Conservation (phyloP, 805 yeast species). For the Saturnispora kantuleensis region DNA sequence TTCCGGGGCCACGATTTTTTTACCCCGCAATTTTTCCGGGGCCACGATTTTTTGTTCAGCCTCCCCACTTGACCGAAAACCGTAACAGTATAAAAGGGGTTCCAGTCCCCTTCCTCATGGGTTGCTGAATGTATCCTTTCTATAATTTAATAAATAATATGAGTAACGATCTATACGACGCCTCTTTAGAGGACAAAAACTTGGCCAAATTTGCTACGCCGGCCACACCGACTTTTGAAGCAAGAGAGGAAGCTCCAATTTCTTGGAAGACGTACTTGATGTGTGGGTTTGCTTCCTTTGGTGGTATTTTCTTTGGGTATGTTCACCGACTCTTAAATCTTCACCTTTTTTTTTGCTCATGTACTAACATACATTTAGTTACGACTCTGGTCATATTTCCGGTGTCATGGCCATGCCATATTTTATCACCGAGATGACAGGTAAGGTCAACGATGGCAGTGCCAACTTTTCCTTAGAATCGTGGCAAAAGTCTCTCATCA, state of each 20-base stretch:
- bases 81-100: too few species aligned
- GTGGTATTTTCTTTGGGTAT: conserved; percentile 50
- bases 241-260: conserved; percentile 27
- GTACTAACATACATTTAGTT: conserved; percentile 13
- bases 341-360: too few species aligned
- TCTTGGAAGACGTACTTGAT: conserved; percentile 26
- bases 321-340: neutral
- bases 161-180: neutral
- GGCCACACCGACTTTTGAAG: neutral
- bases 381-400: conserved; percentile 57
- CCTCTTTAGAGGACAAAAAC: neutral
- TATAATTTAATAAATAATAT: neutral
- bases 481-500: conserved; percentile 35
- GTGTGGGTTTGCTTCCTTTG: conserved; percentile 56
- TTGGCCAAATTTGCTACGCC: neutral
- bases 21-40: conserved; percentile 6
- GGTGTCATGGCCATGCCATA: conserved; percentile 57
- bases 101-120: too few species aligned
- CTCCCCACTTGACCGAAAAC: neutral
- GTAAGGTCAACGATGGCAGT: conserved; percentile 16
- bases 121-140: too few species aligned
- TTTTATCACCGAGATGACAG: conserved; percentile 17
- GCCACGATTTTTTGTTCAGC: neutral
- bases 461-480: conserved; percentile 16
- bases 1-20: neutral